Conservation (phyloP, 495 filamentous ascomycete species). For the Astrocystis sublimbata region DNA sequence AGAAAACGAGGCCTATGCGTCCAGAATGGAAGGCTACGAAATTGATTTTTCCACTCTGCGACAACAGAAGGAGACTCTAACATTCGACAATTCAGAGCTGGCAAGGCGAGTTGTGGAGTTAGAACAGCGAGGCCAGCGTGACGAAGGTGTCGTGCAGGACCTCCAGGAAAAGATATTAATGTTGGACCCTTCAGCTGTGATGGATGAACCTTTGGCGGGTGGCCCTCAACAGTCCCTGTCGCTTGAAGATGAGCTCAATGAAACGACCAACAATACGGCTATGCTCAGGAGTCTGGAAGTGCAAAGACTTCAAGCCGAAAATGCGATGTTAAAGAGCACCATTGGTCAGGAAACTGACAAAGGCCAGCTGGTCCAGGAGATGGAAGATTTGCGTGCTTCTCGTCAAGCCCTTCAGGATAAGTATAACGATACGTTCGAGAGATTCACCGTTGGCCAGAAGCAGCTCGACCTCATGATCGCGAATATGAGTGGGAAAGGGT, state of each 20-base stretch:
- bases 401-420: conserved; percentile 44
- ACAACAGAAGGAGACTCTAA: conserved; percentile 29
- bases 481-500: conserved; percentile 50
- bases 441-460: conserved; percentile 51
- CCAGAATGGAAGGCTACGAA: conserved; percentile 36
- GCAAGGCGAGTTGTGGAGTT: conserved; percentile 27
- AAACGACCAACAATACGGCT: conserved; percentile 25
- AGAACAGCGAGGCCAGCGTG: conserved; percentile 30
- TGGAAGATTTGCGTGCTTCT: conserved; percentile 39
- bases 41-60: conserved; percentile 33
- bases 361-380: conserved; percentile 48
- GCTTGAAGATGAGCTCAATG: conserved; percentile 38
- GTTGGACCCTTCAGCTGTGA: conserved; percentile 29
- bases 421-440: conserved; percentile 50
- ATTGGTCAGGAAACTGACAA: conserved; percentile 51
- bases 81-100: conserved; percentile 29
- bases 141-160: conserved; percentile 31
- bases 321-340: conserved; percentile 50
- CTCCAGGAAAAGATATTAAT: conserved; percentile 38
- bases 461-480: conserved; percentile 51
- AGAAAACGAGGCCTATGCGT: conserved; percentile 32
- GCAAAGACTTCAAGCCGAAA: conserved; percentile 56
- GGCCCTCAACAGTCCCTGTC: conserved; percentile 25
- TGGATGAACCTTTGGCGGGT: conserved; percentile 23
- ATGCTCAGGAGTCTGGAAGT: conserved; percentile 43